Percentiles rank a stretch among this genome's conserved stretches.
phyloP scores from a whole-genome alignment of 192 early-diverging fungal species.

The Linnemannia schmuckeri region DNA sequence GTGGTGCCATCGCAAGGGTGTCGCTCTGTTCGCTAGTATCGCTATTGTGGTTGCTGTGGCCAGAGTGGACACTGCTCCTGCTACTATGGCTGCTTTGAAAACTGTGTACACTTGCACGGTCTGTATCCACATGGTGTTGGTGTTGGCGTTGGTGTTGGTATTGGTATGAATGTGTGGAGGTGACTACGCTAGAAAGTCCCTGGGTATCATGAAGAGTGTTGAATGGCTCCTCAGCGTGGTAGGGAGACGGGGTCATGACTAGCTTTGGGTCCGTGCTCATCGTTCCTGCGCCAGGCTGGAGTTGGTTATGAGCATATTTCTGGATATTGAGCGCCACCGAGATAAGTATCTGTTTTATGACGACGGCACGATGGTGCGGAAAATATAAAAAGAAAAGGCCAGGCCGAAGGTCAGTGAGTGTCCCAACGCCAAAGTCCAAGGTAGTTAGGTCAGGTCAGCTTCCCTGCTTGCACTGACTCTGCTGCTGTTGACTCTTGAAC shows the following conservation, averaged over 20 bases:
- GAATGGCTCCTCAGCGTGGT: neutral
- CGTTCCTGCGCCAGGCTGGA: conserved; percentile 23
- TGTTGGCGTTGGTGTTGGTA: neutral
- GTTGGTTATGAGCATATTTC: conserved; percentile 71
- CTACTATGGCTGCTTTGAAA: conserved; percentile 1
- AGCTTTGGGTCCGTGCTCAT: conserved; percentile 15
- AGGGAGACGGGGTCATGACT: neutral
- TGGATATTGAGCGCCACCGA: conserved; percentile 81
- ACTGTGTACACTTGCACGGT: conserved; percentile 13
- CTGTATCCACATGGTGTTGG: neutral
- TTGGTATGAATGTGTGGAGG: neutral
- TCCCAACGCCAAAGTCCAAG: conserved; percentile 7
- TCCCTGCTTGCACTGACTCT: neutral
- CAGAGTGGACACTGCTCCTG: neutral
- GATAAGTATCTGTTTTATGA: conserved; percentile 65
- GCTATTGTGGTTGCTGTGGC: conserved; percentile 22
- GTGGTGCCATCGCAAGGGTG: conserved; percentile 12
- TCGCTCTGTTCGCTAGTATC: conserved; percentile 49
- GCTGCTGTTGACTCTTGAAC: neutral
- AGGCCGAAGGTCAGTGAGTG: neutral
- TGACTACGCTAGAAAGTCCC: neutral
- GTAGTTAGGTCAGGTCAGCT: neutral
- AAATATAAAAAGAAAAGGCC: neutral
- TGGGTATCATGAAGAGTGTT: conserved; percentile 14
- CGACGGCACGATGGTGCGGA: no score